Base-by-base conservation (phyloP, 495 filamentous ascomycete genomes). In the Trichocladium antarcticum region DNA sequence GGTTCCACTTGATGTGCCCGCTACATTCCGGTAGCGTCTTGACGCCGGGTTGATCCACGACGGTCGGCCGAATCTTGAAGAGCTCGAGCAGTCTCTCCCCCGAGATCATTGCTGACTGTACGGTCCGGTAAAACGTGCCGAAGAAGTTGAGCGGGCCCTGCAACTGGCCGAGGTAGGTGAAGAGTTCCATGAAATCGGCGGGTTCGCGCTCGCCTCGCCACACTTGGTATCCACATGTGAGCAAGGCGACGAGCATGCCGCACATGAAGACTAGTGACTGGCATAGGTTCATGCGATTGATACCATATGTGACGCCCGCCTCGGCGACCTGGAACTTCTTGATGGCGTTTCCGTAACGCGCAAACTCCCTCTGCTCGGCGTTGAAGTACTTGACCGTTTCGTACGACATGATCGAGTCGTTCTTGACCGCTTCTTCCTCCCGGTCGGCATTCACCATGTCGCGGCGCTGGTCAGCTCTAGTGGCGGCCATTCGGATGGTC, bases 331-430 rank as follows among this genome's bases (percentile, higher is more conserved):
- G 93, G 66, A 81, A 96, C 45, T 83, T 83, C 22, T 74, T 68
- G 17, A 98, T 86, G 3, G 90, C 87, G 2, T 72, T 64, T 15
- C 87, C 76, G 58, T 90, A 95, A 9, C 93, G 81, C 32, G 80
- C 77, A 64, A 95, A 96, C 58, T 98, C 92, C 63, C 89, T 95
- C 6, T 80, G 74, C 61, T 98, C 92, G 2, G 92, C 90, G 59
- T 96, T 96, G 75, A 98, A 98, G 61, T 97, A 97, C 64, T 98
- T 97, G 58, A 98, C 92, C 20, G 92, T 97, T 65, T 98, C 92
- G 62, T 97, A 98, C 10, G 89, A 92, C 31, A 89, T 81, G 77
- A 98, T 93, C 0, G 92, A 96, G 60, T 98, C 93, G 56, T 96
- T 96, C 70, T 96, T 97, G 43, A 96, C 89, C 3, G 92, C 93